These are phyloP conservation scores for Magnusiomyces sp. DNA, from an alignment of 1,139 yeast genomes.

Conservation along the genomic window DNA sequence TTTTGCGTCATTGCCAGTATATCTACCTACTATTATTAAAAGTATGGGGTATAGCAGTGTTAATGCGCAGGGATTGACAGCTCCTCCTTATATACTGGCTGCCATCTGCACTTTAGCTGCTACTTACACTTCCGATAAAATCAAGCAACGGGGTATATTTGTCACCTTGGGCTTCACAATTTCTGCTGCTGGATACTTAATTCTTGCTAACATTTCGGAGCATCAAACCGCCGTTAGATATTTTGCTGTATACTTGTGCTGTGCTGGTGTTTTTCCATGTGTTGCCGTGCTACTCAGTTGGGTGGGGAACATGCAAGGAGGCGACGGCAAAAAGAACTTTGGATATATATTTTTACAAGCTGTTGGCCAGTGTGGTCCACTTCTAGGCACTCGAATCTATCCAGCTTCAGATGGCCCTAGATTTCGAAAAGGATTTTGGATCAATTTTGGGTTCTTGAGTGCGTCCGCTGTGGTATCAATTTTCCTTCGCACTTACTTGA, in stretches of 20 bases:
- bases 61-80: slow-evolving; percentile 22
- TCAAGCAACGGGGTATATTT: slow-evolving; percentile 16
- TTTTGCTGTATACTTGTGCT: slow-evolving; percentile 19
- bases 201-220: slow-evolving; percentile 16
- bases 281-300: slow-evolving; percentile 19
- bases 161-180: slow-evolving; percentile 14
- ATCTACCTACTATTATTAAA: slow-evolving; percentile 19
- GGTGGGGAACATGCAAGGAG: slow-evolving; percentile 21
- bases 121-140: slow-evolving; percentile 19
- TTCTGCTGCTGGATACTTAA: slow-evolving; percentile 20
- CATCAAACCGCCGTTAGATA: slow-evolving; percentile 18
- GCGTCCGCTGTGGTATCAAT: slow-evolving; percentile 12
- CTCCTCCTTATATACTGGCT: slow-evolving; percentile 21
- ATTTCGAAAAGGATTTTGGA: slow-evolving; percentile 18
- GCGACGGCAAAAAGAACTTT: slow-evolving; percentile 18
- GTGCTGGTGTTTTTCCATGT: slow-evolving; percentile 19
- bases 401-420: slow-evolving; percentile 21
- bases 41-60: slow-evolving; percentile 22
- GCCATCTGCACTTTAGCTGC: slow-evolving; percentile 15
- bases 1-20: slow-evolving; percentile 19
- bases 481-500: slow-evolving; percentile 11
- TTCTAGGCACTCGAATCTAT: slow-evolving; percentile 20
- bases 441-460: slow-evolving; percentile 12
- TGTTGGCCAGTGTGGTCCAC: slow-evolving; percentile 24
- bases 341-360: slow-evolving; percentile 19